phyloP scores from a whole-genome alignment of 2,329 filamentous ascomycete species.

The Calonectria montana region DNA sequence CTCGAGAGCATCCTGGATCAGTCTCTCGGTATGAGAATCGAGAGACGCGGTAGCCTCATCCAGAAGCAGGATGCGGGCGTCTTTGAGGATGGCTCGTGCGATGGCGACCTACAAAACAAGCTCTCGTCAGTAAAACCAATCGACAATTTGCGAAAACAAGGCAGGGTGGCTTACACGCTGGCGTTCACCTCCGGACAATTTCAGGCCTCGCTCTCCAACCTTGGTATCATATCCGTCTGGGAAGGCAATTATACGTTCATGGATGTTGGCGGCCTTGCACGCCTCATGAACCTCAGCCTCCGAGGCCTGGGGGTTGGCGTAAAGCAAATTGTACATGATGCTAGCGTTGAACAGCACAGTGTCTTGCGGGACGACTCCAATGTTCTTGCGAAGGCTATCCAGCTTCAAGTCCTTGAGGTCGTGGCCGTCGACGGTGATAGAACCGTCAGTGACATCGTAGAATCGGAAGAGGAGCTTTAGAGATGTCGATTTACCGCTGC shows the following conservation, averaged over 20 bases:
- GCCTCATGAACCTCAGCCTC: conserved; percentile 63
- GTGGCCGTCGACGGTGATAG: conserved; percentile 58
- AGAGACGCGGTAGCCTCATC: conserved; percentile 80
- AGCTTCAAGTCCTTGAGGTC: conserved; percentile 57
- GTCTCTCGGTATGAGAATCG: conserved; percentile 69
- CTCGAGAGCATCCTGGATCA: conserved; percentile 66
- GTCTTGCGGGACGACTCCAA: conserved; percentile 59
- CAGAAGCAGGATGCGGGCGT: conserved; percentile 75
- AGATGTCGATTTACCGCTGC: conserved; percentile 61
- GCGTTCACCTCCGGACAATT: conserved; percentile 69
- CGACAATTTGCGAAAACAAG: background rate
- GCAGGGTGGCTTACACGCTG: conserved; percentile 57
- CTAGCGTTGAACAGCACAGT: conserved; percentile 64
- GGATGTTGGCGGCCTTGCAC: conserved; percentile 65
- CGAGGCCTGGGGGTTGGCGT: conserved; percentile 60
- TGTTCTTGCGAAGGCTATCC: conserved; percentile 52
- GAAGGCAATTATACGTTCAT: conserved; percentile 65
- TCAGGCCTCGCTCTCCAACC: conserved; percentile 64
- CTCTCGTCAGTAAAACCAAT: conserved; percentile 1
- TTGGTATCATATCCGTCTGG: conserved; percentile 64
- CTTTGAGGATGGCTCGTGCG: conserved; percentile 74
- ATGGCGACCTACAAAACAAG: conserved; percentile 59
- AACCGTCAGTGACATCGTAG: conserved; percentile 60
- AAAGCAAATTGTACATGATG: conserved; percentile 66
- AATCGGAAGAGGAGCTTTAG: conserved; percentile 63